Evolutionary conservation across 129 eudicot species (phyloP).

Genomic region (Scalesia atractyloides): DNA sequence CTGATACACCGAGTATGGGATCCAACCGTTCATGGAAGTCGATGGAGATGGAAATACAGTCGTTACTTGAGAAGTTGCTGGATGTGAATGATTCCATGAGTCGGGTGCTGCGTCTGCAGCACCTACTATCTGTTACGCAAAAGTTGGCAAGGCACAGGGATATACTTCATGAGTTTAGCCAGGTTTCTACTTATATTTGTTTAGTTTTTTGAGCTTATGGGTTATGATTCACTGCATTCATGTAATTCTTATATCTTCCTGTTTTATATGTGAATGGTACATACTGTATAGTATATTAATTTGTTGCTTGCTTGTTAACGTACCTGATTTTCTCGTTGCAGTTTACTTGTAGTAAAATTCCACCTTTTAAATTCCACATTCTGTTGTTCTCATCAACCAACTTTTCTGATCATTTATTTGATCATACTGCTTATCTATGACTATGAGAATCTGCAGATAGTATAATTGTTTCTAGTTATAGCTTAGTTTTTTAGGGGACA

Average conservation of each 20-base stretch:
- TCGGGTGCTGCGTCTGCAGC: constrained; percentile 95
- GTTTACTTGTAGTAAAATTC: background rate
- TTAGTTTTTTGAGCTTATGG: constrained; percentile 13
- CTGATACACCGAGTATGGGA: constrained; percentile 10
- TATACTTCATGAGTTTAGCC: constrained; percentile 93
- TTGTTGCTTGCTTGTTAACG: background rate
- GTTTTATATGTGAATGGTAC: background rate
- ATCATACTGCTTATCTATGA: background rate
- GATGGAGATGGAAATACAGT: constrained; percentile 97
- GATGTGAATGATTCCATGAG: constrained; percentile 98
- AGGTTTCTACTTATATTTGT: constrained; percentile 51
- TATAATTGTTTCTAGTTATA: background rate
- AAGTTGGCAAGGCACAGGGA: constrained; percentile 97
- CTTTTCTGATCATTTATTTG: constrained; percentile 18
- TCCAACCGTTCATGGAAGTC: constrained; percentile 97
- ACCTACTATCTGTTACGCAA: constrained; percentile 84
- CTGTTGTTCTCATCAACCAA: background rate
- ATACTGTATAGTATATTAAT: constrained; percentile 6
- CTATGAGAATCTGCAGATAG: background rate
- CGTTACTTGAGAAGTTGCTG: constrained; percentile 83
- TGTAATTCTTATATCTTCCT: background rate
- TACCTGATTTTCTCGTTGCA: background rate
- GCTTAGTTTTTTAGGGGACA: background rate
- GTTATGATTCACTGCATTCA: constrained; percentile 4
- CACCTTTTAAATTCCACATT: constrained; percentile 1